Evolutionary conservation across 176 grass and related monocot genomes (phyloP), one percentile per base, ranked within the genome.

Genomic region (Olyra latifolia): DNA sequence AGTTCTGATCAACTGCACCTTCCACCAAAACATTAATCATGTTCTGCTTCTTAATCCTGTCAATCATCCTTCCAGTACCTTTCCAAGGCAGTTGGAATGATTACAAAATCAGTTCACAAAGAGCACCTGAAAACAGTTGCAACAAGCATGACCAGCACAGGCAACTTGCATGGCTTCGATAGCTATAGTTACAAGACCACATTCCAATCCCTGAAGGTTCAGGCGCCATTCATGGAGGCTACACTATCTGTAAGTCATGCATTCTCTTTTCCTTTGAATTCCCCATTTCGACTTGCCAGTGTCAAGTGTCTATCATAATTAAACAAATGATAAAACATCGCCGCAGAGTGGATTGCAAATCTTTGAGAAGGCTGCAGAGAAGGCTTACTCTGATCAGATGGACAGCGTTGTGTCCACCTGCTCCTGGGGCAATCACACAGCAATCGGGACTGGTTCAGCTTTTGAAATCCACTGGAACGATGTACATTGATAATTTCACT

Each of bases 381-480:
- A 93, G 76, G 42, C 72, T 10, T 53, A 83, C 16, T 83, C 70
- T 63, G 91, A 93, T 88, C 86, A 87, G 27, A 45, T 93, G 61
- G 46, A 49, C 48, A 83, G 64, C 77, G 50, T 90, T 75, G 91
- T 94, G 61, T 94, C 91, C 46, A 67, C 75, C 52, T 88, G 91
- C 63, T 90, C 85, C 66, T 94, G 82, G 91, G 91, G 91, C 13
- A 86, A 83, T 55, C 75, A 61, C 19, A 44, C 77, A 44, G 69
- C 79, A 58, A 82, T 91, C 32, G 85, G 88, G 38, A 91, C 85
- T 67, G 82, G 82, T 62, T 90, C 88, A 76, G 43, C 82, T 71
- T 90, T 94, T n/a, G 38, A 86, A 79, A 94, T 94, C 77, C 49
- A 73, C 62, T 94, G 88, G 88, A 81, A 94, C 9, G 44, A 90